Conservation (phyloP, 202 grass and related monocot genomes). For the Dendrocalamus latiflorus region DNA sequence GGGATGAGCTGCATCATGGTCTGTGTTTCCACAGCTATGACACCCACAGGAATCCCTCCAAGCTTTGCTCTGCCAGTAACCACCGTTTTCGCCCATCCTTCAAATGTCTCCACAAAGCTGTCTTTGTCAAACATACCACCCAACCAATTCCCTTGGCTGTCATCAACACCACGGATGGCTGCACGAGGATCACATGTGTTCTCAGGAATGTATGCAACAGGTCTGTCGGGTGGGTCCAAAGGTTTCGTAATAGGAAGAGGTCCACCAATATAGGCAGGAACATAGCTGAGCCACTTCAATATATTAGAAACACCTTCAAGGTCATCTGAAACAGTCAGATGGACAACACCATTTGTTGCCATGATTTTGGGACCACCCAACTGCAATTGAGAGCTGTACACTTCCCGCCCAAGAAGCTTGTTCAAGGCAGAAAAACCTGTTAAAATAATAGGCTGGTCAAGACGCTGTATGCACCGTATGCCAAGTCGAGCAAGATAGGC, state of each 20-base stretch:
- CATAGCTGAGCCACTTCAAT: constrained; percentile 76
- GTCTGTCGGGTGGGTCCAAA: constrained; percentile 59
- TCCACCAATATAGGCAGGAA: constrained; percentile 61
- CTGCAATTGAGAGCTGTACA: constrained; percentile 86
- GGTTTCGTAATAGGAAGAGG: constrained; percentile 66
- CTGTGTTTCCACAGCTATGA: no score
- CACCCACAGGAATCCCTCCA: no score
- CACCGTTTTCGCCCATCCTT: no score
- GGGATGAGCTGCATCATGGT: constrained; percentile 70
- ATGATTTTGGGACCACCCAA: constrained; percentile 87
- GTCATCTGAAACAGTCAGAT: constrained; percentile 70
- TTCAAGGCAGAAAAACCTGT: constrained; percentile 69
- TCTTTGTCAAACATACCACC: constrained; percentile 80
- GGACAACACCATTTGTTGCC: constrained; percentile 80
- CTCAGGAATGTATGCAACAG: constrained; percentile 60
- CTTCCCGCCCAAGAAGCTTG: constrained; percentile 82
- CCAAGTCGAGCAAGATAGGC: no score
- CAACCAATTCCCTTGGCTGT: constrained; percentile 60
- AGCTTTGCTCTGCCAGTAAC: no score
- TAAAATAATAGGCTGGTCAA: constrained; percentile 71
- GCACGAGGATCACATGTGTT: constrained; percentile 72
- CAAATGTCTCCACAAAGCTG: no score
- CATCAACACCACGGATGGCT: constrained; percentile 57
- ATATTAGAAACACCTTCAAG: constrained; percentile 72
- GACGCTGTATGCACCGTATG: no score